Evolutionary conservation across 306 rosid genomes (phyloP).

Genomic region (Hippophae gyantsensis): DNA sequence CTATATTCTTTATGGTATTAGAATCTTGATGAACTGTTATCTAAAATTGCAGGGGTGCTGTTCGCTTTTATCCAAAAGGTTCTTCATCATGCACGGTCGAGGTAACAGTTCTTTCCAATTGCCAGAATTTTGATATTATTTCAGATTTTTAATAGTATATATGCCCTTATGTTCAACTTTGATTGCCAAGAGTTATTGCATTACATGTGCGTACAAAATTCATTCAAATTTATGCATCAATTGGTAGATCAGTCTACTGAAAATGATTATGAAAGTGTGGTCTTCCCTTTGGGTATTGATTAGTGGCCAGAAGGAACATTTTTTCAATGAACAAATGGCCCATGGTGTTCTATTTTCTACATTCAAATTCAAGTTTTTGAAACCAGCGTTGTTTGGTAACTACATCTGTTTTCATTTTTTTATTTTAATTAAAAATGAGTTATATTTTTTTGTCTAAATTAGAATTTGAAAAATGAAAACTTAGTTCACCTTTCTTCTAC

Average conservation of each 20-base stretch:
- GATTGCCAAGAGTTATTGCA: constrained; percentile 4
- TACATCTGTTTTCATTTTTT: too few species aligned
- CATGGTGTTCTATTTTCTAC: background rate
- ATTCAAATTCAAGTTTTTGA: background rate
- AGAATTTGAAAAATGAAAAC: too few species aligned
- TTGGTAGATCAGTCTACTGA: background rate
- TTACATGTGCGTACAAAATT: constrained; percentile 4
- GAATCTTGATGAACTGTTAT: constrained; percentile 28
- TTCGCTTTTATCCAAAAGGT: constrained; percentile 88
- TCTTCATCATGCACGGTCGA: constrained; percentile 72
- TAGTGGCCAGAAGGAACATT: background rate
- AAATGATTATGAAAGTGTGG: background rate
- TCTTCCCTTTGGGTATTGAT: background rate
- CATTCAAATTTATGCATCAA: constrained; percentile 8
- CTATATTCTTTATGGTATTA: background rate
- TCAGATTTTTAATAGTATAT: constrained; percentile 1
- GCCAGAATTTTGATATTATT: constrained; percentile 7
- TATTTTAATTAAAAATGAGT: too few species aligned
- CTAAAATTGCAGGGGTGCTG: constrained; percentile 75
- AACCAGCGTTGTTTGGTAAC: too few species aligned
- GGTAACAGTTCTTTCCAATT: constrained; percentile 42
- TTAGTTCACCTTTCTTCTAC: too few species aligned
- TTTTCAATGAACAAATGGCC: background rate
- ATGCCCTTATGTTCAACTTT: constrained; percentile 3
- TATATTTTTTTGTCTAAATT: too few species aligned